Base-by-base conservation (phyloP, 352 stramenopile species). In the Globisporangium carolinianum region DNA sequence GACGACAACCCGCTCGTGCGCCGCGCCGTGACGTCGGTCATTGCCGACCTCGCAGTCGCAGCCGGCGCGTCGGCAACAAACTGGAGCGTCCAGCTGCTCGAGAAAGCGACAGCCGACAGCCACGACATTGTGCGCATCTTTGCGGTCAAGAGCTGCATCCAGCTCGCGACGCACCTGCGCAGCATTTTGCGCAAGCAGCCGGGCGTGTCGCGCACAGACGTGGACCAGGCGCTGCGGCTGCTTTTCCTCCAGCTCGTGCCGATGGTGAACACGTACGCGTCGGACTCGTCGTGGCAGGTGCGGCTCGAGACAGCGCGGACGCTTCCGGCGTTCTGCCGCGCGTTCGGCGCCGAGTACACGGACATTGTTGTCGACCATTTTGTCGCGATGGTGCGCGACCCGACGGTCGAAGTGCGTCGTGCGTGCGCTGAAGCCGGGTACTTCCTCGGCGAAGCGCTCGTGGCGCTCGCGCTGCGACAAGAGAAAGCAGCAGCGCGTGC, bases 361-460 rank as follows among this genome's bases (percentile, higher is more conserved):
- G 83, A 95, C 49, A 72, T 95, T 14, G 83, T 95, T 58, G 82
- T 95, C 39, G 83, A 95, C 56, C 84, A 95, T 69, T 95, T 93
- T 60, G 78, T 95, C 15, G 86, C 68, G 9, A 89, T 95, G 69
- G 72, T 87, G 39, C 68, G 78, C 24, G 85, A 95, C 61, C 77
- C 77, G 36, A 95, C 84, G n/a, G 83, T 95, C 8, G 85, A 95
- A 68, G 86, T 95, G 56, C 79, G 85, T 41, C 76, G 73, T 43
- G 83, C 81, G 0, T 91, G 81, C 58, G 83, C 80, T 10, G 83
- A 91, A 56, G 68, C 67, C 14, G 68, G 76, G 14, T 93, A 85
- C 57, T 53, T 82, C 43, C 66, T 95, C 39, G 79, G 79, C 10
- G 72, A 79, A 8, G 79, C 80, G 15, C 57, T 95, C 43, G 55